Evolutionary conservation across 1,284 basidiomycete genomes (phyloP), one percentile per base, ranked within the genome.

Genomic region (Omphalotus olearius): DNA sequence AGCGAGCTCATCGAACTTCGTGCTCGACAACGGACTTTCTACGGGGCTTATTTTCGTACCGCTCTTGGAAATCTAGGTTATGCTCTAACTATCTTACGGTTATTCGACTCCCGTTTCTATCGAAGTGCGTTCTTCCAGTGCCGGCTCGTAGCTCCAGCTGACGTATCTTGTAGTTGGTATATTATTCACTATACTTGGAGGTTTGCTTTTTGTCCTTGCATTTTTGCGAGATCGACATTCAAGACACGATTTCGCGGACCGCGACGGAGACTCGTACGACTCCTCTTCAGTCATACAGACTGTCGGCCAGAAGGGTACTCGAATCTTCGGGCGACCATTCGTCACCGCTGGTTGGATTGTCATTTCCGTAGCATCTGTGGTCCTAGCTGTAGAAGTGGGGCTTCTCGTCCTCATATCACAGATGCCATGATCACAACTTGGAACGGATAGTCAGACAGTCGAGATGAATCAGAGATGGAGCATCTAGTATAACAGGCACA

Each of bases 331-430:
- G 0, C 73, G 85, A 18, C 87, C 88, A 11, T 92, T 91, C 63
- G 65, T 84, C n/a, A 90, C 89, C 0, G 87, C 90, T 11, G 90
- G 90, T 4, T 79, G 83, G 73, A 80, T 85, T 46, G 85, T 89
- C 1, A 57, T 88, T 1, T 68, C 73, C 6, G 79, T 91, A 5
- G 74, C 84, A 0, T 59, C 71, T 6, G 71, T 88, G 3, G 87
- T 91, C 0, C 78, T 78, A 2, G 66, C 70, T 0, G 78, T 85
- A 9, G 88, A 91, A 62, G 67, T 90, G 47, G 77, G 71, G 0
- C 67, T 92, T 36, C 63, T 91, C 14, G 76, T 80, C 4, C 73
- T 91, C 45, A 69, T 88, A 38, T 54, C 84, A 44, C 60, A 59
- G 33, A 53, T 73, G 40, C 69, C 47, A 62, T 35, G n/a, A n/a